A percentile compares a stretch with the other conserved stretches of the same genome.
Evolutionary conservation across 2,329 filamentous ascomycete genomes (phyloP).

Genomic region (Mycosphaerella sp.): DNA sequence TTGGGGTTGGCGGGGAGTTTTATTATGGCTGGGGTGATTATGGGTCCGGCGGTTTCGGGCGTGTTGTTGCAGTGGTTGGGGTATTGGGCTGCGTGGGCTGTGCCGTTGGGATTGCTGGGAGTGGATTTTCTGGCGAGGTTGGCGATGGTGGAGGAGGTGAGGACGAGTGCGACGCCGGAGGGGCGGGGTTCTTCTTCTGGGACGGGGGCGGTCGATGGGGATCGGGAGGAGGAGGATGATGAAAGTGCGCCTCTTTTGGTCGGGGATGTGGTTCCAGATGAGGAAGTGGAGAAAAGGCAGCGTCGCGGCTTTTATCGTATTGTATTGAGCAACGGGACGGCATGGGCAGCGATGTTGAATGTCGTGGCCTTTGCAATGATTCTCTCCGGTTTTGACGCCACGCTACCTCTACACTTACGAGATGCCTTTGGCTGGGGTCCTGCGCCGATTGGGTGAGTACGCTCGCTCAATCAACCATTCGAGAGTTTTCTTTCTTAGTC

Average conservation of each 20-base stretch:
- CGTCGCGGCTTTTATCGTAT: slow-evolving; percentile 12
- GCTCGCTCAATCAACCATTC: too few relatives aligned
- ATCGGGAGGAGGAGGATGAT: neutral
- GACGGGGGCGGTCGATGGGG: neutral
- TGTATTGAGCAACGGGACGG: slow-evolving; percentile 9
- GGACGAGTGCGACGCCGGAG: too few relatives aligned
- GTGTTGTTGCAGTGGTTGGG: slow-evolving; percentile 15
- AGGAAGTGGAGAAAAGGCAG: neutral
- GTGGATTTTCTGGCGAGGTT: slow-evolving; percentile 15
- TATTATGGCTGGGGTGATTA: slow-evolving; percentile 14
- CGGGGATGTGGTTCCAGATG: neutral
- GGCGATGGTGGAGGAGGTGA: slow-evolving; percentile 10
- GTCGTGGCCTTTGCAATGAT: slow-evolving; percentile 14
- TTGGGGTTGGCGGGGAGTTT: slow-evolving; percentile 13
- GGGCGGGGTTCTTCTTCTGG: neutral
- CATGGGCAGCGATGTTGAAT: slow-evolving; percentile 12
- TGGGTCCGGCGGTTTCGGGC: slow-evolving; percentile 13
- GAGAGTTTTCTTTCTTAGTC: too few relatives aligned
- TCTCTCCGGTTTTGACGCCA: slow-evolving; percentile 19
- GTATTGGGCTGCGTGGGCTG: slow-evolving; percentile 19
- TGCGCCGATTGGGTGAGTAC: slow-evolving; percentile 7
- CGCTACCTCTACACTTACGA: slow-evolving; percentile 16
- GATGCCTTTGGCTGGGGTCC: slow-evolving; percentile 16
- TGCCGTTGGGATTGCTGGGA: slow-evolving; percentile 10
- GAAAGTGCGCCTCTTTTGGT: slow-evolving; percentile 5